phyloP scores from a whole-genome alignment of 2,329 filamentous ascomycete species.

The Cyphellophora attinorum region DNA sequence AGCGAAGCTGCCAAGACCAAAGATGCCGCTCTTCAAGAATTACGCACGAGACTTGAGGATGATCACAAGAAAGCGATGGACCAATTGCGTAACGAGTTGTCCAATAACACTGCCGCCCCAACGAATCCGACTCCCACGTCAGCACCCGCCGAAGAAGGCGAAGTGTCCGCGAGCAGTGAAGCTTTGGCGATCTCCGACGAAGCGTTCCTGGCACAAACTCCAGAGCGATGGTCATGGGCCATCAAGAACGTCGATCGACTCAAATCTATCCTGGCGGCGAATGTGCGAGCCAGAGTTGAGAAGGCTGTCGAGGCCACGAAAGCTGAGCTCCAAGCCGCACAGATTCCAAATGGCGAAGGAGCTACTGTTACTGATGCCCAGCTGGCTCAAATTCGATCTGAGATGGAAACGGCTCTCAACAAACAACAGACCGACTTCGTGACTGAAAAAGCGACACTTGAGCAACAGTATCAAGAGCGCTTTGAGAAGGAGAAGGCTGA shows the following conservation, averaged over 20 bases:
- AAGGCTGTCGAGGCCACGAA: conserved; percentile 14
- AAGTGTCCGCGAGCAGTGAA: too few species aligned
- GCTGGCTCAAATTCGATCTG: neutral
- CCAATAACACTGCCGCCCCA: neutral
- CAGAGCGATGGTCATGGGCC: conserved; percentile 20
- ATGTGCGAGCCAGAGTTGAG: conserved; percentile 39
- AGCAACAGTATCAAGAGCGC: conserved; percentile 27
- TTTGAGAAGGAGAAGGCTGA: conserved; percentile 30
- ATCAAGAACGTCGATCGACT: neutral
- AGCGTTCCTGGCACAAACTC: conserved; percentile 32
- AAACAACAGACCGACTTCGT: conserved; percentile 31
- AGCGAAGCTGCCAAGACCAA: conserved; percentile 40
- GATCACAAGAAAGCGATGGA: conserved; percentile 35
- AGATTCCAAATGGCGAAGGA: too few species aligned
- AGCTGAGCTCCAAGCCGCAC: conserved; percentile 1
- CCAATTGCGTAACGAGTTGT: conserved; percentile 2
- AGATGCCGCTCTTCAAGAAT: conserved; percentile 15
- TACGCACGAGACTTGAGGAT: conserved; percentile 10
- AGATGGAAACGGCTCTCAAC: conserved; percentile 18
- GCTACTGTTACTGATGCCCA: too few species aligned
- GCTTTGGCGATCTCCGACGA: conserved; percentile 25
- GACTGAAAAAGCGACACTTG: conserved; percentile 26
- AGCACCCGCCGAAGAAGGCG: conserved; percentile 22
- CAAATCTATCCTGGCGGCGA: conserved; percentile 40
- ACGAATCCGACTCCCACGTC: conserved; percentile 14